Evolutionary conservation across 345 rosid species (phyloP), one percentile per base, ranked within the genome.

Genomic region (Anastatica hierochuntica): DNA sequence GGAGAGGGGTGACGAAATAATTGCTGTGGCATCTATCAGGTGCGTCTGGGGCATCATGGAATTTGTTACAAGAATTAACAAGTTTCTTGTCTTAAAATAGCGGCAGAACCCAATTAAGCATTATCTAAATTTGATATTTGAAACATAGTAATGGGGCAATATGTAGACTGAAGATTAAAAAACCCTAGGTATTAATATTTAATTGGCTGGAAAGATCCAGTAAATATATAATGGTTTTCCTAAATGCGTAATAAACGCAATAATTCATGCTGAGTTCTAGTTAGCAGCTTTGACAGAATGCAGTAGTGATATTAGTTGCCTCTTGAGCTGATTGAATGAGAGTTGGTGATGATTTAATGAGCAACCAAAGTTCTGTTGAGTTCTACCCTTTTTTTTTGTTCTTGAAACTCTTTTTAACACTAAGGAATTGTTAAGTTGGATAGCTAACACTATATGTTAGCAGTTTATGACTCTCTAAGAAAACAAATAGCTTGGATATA

Each of bases 11-110:
- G 98, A 88, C 71, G 98, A 92, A 75, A 70, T 83, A 17, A 65
- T 81, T 41, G 68, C 76, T 67, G 95, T 77, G 63, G 98, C 98
- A 58, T 81, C 96, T 53, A 83, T 92, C 58, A 79, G 98, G 98
- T 88, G 64, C 40, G 45, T 48, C 33, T 56, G 43, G 31, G 26
- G 23, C 49, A 13, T 35, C 26, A 17, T 57, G 18, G 56, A 17
- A 18, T 56, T 64, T 21, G 18, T 41, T 31, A 16, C 24, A 42
- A 20, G 47, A 31, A 7, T 10, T 20, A 31, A 39, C 17, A 39
- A 39, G 45, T 63, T 45, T 45, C 14, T 39, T 27, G 33, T 19
- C 35, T 46, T 54, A 19, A 27, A 17, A 48, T 46, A 19, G 14
- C 4, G 0, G 17, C 5, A 5, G 6, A 30, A 20, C 29, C 41